Evolutionary conservation across 306 rosid genomes (phyloP), one percentile per base, ranked within the genome.

Genomic region (Biancaea sappan): DNA sequence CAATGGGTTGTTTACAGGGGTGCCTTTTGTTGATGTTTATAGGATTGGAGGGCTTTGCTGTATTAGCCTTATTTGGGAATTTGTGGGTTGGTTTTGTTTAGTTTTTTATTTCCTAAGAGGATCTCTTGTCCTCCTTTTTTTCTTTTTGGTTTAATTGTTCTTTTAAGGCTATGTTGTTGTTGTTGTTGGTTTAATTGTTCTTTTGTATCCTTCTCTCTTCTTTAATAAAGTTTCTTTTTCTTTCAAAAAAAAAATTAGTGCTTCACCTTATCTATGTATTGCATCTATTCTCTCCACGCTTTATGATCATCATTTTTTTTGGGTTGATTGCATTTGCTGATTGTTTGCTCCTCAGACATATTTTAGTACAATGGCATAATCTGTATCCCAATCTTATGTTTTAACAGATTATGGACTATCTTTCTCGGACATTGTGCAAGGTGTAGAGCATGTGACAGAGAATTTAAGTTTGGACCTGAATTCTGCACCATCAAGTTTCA

Each of bases 381-480:
- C 50, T 75, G 74, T 69, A 66, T 64, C 56, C 35, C 34, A 8
- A 48, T 71, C 54, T 69, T 54, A 15, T 16, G 79, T 83, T 81
- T 73, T 60, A 40, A 78, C 92, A 94, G 98, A 86, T 81, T 94
- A 90, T 80, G 97, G 98, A 50, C 80, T 46, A 68, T 91, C 98
- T 71, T 88, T 90, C 80, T 81, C 97, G 13, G 88, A 87, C 76
- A 78, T 91, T 80, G 88, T 91, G 81, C 91, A 86, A 86, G 86
- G 96, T 76, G 79, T 91, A 66, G 88, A 71, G 82, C 88, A 89
- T 71, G 83, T 86, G 60, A 67, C 86, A 54, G 98, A 94, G 88
- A 91, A 89, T 76, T 79, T 85, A 28, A 87, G 82, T 32, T 74
- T 84, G 28, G 89, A 87, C 78, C 90, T 80, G 59, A 86, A 84